Evolutionary conservation across 208 protist species (phyloP).

Genomic region (Crithidia thermophila): DNA sequence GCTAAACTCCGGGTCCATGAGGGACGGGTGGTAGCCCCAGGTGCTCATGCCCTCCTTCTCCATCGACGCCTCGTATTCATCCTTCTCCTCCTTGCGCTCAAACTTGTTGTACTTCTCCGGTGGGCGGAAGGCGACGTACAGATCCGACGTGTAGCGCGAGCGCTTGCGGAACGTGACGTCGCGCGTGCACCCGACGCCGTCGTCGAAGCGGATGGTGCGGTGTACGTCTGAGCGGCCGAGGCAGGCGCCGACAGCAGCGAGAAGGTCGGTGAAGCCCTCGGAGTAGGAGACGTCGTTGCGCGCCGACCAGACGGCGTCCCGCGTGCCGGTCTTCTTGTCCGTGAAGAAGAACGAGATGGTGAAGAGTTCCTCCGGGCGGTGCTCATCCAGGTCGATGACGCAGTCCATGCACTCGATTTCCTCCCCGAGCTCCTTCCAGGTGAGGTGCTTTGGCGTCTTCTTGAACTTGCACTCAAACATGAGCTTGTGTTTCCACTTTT

Average conservation of each 20-base stretch:
- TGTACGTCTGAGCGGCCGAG: slow-evolving; percentile 84
- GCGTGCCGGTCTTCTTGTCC: slow-evolving; percentile 71
- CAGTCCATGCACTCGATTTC: slow-evolving; percentile 92
- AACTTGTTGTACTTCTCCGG: slow-evolving; percentile 84
- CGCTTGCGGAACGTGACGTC: slow-evolving; percentile 85
- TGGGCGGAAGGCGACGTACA: slow-evolving; percentile 83
- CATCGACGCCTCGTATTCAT: slow-evolving; percentile 81
- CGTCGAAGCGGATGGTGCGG: slow-evolving; percentile 90
- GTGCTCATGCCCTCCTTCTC: slow-evolving; percentile 76
- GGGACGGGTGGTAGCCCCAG: slow-evolving; percentile 84
- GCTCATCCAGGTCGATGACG: slow-evolving; percentile 82
- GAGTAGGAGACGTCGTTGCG: slow-evolving; percentile 85
- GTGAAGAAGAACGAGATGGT: slow-evolving; percentile 86
- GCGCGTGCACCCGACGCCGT: slow-evolving; percentile 65
- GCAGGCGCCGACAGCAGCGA: slow-evolving; percentile 83
- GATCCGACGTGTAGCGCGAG: slow-evolving; percentile 86
- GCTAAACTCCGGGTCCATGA: slow-evolving; percentile 90
- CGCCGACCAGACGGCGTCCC: slow-evolving; percentile 77
- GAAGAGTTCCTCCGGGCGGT: slow-evolving; percentile 89
- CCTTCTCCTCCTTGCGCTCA: slow-evolving; percentile 66
- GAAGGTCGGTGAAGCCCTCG: slow-evolving; percentile 86
- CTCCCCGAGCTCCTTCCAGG: slow-evolving; percentile 86
- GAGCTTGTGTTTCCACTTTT: slow-evolving; percentile 86
- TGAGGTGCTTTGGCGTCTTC: slow-evolving; percentile 87
- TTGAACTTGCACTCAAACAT: slow-evolving; percentile 92